Percentiles rank a stretch among this genome's conserved stretches.
Conservation (phyloP, 495 filamentous ascomycete genomes). For the Friedmanniomyces simplex region DNA sequence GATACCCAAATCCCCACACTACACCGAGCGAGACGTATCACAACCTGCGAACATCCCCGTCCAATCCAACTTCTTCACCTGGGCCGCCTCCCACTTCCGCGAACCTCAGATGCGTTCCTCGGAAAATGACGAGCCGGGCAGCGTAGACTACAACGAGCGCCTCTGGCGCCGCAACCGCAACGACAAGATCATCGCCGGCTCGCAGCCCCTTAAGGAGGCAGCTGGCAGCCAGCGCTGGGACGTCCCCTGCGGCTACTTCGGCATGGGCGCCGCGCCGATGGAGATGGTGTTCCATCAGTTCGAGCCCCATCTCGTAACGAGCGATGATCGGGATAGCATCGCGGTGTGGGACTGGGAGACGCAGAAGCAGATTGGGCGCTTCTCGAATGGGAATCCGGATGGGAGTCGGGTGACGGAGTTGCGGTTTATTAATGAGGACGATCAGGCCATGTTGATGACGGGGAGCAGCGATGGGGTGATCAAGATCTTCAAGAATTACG, state of each 20-base stretch:
- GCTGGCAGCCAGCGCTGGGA: conserved; percentile 81
- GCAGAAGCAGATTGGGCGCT: conserved; percentile 61
- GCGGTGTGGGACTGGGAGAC: conserved; percentile 90
- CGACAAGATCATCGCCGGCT: conserved; percentile 79
- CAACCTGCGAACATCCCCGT: conserved; percentile 57
- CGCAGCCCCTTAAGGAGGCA: conserved; percentile 82
- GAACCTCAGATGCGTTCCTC: conserved; percentile 97
- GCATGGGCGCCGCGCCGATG: conserved; percentile 75
- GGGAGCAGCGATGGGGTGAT: conserved; percentile 91
- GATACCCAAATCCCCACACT: conserved; percentile 66
- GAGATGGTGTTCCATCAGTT: conserved; percentile 97
- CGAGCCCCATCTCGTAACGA: conserved; percentile 88
- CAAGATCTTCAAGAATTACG: conserved; percentile 87
- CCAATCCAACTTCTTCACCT: conserved; percentile 76
- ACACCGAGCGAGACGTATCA: conserved; percentile 47
- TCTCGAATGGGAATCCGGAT: conserved; percentile 85
- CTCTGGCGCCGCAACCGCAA: conserved; percentile 90
- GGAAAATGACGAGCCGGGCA: conserved; percentile 92
- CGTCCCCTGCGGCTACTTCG: conserved; percentile 61
- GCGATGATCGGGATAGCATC: conserved; percentile 81
- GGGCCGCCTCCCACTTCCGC: conserved; percentile 96
- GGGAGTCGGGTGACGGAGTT: conserved; percentile 90
- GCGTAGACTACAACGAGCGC: conserved; percentile 90
- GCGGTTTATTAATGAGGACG: conserved; percentile 96
- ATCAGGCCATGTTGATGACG: conserved; percentile 87